Evolutionary conservation across 176 grass and related monocot genomes (phyloP), one percentile per base, ranked within the genome.

Genomic region (Saccharum spontaneum): DNA sequence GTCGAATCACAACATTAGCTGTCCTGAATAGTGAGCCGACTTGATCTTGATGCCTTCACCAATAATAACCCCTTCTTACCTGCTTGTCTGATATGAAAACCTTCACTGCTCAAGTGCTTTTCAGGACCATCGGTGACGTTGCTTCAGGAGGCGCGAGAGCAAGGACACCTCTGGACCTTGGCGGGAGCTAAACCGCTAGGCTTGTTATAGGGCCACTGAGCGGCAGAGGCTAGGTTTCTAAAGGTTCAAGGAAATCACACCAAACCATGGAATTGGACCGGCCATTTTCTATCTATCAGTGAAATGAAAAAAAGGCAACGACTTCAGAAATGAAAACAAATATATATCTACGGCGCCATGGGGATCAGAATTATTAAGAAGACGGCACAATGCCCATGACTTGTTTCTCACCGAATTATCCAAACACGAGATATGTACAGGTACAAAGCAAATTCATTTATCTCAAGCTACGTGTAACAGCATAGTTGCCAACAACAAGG

Each of bases 401-500:
- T 68, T 79, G 79, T 46, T 52, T 18, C 49, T 52, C 16, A 52
- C 16, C 16, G 24, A 28, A 59, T 82, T 36, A 82, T 80, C 66
- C 8, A 11, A 46, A 45, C 11, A 61, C 50, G 12, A 44, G 71
- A 79, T 72, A 72, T 85, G 31, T 85, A 89, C 83, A 89, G 3
- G 76, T 76, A 85, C 88, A 76, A 71, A 71, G 23, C 67, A 82
- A 71, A 55, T 15, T 59, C 54, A 39, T 28, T 82, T 63, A 85
- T 61, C 49, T 75, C 54, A 75, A 86, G 34, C 39, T 85, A 81
- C 71, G 76, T 13, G 64, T 3, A 39, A 62, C 20, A 18, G 23
- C 24, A 79, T 23, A 64, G 63, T 77, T 71, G 63, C 23, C 61
- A 39, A 85, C 52, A 76, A 76, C 79, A 75, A 41, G 6, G 61